Conservation (phyloP, 805 yeast species). For the Saturnispora hagleri region DNA sequence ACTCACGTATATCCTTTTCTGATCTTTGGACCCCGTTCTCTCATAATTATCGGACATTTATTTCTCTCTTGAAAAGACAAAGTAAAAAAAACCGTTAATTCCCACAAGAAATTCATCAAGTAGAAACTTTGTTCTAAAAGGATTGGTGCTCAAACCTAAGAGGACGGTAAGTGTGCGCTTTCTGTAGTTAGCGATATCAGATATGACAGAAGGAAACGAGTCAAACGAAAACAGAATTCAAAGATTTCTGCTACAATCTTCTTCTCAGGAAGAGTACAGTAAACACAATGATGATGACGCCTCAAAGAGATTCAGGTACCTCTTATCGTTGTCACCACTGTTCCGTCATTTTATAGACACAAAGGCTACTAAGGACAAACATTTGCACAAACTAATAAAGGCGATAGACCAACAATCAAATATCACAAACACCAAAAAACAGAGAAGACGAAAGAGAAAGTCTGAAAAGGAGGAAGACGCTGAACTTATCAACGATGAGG, state of each 20-base stretch:
- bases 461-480: conserved; percentile 95
- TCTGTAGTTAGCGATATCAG: neutral
- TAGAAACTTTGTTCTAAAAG: neutral
- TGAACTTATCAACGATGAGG: conserved; percentile 79
- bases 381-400: conserved; percentile 51
- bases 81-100: neutral
- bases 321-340: conserved; percentile 73
- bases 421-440: conserved; percentile 30
- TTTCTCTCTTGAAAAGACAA: neutral
- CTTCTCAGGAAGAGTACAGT: conserved; percentile 48
- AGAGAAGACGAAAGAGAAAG: conserved; percentile 55
- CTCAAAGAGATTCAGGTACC: conserved; percentile 68
- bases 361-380: conserved; percentile 69
- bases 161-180: neutral
- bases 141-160: neutral
- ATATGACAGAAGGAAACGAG: neutral
- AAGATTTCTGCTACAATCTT: conserved; percentile 42
- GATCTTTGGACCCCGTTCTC: neutral
- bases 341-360: conserved; percentile 83
- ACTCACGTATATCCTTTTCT: neutral
- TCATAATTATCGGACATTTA: neutral
- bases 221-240: conserved; percentile 18
- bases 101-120: neutral
- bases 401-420: conserved; percentile 35
- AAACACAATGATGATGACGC: conserved; percentile 49